Evolutionary conservation across 495 filamentous ascomycete species (phyloP).

Genomic region (Trichoderma parareesei): DNA sequence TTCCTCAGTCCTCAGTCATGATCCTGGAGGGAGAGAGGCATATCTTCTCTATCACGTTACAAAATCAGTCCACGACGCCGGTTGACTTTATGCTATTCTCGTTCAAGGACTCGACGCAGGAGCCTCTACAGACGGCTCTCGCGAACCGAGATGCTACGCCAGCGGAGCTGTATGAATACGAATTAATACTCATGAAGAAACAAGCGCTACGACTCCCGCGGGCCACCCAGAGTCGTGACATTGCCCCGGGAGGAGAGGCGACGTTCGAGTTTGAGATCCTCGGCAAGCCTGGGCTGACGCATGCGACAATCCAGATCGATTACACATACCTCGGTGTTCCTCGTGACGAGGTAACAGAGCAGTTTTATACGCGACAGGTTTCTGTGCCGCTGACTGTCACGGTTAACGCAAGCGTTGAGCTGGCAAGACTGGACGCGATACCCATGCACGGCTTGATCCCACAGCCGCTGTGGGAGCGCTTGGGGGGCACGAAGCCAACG

Average conservation of each 20-base stretch:
- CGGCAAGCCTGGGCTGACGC: conserved; percentile 78
- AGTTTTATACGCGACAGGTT: conserved; percentile 78
- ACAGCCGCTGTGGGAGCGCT: conserved; percentile 35
- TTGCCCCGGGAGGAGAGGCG: conserved; percentile 58
- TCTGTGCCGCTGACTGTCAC: conserved; percentile 77
- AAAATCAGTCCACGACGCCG: conserved; percentile 66
- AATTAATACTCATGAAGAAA: conserved; percentile 65
- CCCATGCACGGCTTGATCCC: conserved; percentile 53
- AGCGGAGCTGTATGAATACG: conserved; percentile 75
- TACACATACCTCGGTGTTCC: conserved; percentile 65
- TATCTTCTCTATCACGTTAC: conserved; percentile 68
- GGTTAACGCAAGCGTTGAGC: conserved; percentile 81
- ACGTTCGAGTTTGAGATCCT: conserved; percentile 77
- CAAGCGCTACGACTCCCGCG: conserved; percentile 62
- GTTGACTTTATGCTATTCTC: conserved; percentile 82
- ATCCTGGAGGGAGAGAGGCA: conserved; percentile 79
- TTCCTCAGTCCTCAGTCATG: conserved; percentile 84
- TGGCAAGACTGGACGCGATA: conserved; percentile 68
- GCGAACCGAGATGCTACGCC: conserved; percentile 66
- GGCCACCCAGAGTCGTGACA: conserved; percentile 44
- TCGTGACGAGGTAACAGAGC: conserved; percentile 53
- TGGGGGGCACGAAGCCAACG: conserved; percentile 14
- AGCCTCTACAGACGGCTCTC: conserved; percentile 64
- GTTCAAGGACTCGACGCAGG: conserved; percentile 80
- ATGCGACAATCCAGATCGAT: conserved; percentile 73